phyloP scores from a whole-genome alignment of 1,284 basidiomycete species.

The Malassezia vespertilionis region DNA sequence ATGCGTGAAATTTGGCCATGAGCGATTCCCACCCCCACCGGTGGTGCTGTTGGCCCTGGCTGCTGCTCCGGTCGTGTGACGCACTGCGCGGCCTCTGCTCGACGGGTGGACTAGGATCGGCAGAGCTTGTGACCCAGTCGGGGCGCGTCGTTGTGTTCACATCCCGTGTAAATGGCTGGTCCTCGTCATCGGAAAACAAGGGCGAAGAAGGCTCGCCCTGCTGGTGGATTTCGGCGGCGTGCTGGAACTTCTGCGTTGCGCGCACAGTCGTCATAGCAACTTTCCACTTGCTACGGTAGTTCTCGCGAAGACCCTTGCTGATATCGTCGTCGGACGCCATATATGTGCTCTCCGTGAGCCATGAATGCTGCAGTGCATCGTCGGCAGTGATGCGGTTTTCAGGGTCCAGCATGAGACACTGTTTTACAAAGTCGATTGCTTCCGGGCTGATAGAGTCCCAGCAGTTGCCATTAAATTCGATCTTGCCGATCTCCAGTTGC shows the following conservation, averaged over 20 bases:
- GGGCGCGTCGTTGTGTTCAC: not conserved
- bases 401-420: slow-evolving; percentile 65
- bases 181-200: slow-evolving; percentile 14
- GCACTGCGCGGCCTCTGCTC: not conserved
- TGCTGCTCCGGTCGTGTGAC: not conserved
- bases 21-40: slow-evolving; percentile 6
- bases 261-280: slow-evolving; percentile 43
- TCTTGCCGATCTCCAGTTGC: slow-evolving; percentile 69
- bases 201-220: slow-evolving; percentile 9
- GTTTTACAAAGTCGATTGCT: slow-evolving; percentile 76
- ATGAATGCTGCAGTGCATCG: slow-evolving; percentile 58
- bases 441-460: slow-evolving; percentile 71
- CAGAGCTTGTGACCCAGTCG: no score
- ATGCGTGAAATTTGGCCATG: slow-evolving; percentile 2
- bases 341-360: no score
- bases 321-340: slow-evolving; percentile 26
- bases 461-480: slow-evolving; percentile 74
- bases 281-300: slow-evolving; percentile 44
- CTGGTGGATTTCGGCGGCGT: slow-evolving; percentile 1
- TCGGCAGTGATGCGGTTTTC: slow-evolving; percentile 61
- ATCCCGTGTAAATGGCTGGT: not conserved
- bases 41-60: not conserved
- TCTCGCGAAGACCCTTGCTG: slow-evolving; percentile 43
- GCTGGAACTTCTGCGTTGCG: slow-evolving; percentile 40
- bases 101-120: no score